Percentiles rank a stretch among this genome's conserved stretches.
Conservation (phyloP, 148 eudicot genomes). For the Amaranthus cruentus region DNA sequence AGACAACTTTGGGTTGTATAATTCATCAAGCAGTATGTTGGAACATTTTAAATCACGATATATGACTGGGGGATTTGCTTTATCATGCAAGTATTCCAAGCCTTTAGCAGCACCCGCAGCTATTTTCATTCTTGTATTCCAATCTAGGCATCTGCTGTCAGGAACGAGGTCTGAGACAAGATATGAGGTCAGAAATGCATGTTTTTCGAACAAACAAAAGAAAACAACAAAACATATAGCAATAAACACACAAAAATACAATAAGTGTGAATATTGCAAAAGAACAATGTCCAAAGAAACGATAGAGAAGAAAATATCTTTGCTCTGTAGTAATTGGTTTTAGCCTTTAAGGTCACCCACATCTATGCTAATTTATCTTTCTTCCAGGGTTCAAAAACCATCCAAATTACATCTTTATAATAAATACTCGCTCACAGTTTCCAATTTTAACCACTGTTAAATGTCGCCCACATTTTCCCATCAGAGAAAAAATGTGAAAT, state of each 20-base stretch:
- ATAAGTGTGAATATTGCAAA: background rate
- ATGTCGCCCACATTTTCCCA: too few relatives aligned
- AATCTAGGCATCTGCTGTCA: conserved; percentile 48
- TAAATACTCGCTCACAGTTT: too few relatives aligned
- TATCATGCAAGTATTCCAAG: conserved; percentile 73
- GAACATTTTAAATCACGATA: conserved; percentile 87
- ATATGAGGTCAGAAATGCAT: background rate
- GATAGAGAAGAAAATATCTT: too few relatives aligned
- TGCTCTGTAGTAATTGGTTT: too few relatives aligned
- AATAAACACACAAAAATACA: background rate
- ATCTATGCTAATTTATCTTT: background rate
- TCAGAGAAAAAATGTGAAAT: too few relatives aligned
- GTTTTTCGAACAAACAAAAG: background rate
- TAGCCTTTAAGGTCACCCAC: background rate
- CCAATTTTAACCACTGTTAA: too few relatives aligned
- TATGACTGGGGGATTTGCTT: conserved; percentile 70
- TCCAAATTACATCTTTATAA: background rate
- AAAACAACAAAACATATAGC: background rate
- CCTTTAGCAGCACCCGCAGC: conserved; percentile 91
- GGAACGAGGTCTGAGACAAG: conserved; percentile 30
- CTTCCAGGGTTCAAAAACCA: background rate
- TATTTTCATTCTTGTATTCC: conserved; percentile 83
- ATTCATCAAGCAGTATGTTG: conserved; percentile 71
- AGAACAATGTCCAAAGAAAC: background rate
- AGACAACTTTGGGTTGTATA: conserved; percentile 58